Evolutionary conservation across 805 yeast species (phyloP), one percentile per base, ranked within the genome.

Genomic region (Lachancea nothofagi): DNA sequence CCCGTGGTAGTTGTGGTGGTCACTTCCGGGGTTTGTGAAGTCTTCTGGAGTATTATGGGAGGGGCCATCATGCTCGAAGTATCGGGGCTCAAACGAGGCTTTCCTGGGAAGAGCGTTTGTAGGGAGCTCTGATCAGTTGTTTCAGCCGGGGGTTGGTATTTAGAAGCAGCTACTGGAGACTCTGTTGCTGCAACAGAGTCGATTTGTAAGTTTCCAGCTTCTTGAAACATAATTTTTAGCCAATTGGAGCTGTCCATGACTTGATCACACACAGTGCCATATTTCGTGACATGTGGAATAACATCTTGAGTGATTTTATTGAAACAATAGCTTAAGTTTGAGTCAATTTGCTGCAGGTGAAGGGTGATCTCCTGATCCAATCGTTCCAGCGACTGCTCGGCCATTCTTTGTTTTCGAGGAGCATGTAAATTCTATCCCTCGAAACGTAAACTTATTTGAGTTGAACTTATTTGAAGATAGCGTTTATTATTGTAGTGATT

Each of bases 311-410:
- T 77, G 19, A 88, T 76, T 24, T 80, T 71, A 33, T 77, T 71
- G 55, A 83, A 85, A 15, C 89, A 77, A 31, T 72, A 67, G 9
- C 82, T 73, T 36, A 87, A 69, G 53, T 85, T 81, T 34, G 77
- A 72, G 62, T 87, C 95, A 18, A 88, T 83, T 34, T 79, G 80
- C 58, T 86, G 96, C 34, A 88, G 63, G 5, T 79, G 75, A 38
- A 82, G 59, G 0, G 95, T 85, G 29, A 85, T 83, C 53, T 80
- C 83, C 57, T 83, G 94, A 52, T 87, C 95, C 31, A 85, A 59
- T 50, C 75, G 69, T 52, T 86, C 94, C 53, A 80, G 60, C 15
- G 46, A 30, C 57, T 75, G 64, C 22, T 53, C 58, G 10, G 58
- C 46, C 67, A 44, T 29, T 14, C 25, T 29, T 27, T 28, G 20